Evolutionary conservation across 306 rosid genomes (phyloP).

Genomic region (Cucurbita pepo): DNA sequence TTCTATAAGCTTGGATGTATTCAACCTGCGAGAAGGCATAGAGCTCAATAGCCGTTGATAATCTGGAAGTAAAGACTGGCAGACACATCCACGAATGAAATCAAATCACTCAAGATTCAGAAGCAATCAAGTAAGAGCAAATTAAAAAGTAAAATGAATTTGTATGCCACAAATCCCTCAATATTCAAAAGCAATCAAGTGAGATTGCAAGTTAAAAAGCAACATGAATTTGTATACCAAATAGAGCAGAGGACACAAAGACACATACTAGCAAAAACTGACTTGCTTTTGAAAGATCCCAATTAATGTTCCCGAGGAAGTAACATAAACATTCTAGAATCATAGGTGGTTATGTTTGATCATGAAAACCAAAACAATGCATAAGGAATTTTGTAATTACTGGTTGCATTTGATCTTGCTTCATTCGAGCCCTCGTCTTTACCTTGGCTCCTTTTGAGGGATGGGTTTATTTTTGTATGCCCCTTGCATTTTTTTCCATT

Average conservation of each 20-base stretch:
- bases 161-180: conserved; percentile 13
- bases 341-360: no score
- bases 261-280: neutral
- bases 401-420: no score
- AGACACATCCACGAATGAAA: conserved; percentile 35
- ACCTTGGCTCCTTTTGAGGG: no score
- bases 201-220: neutral
- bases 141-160: neutral
- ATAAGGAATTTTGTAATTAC: no score
- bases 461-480: no score
- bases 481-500: no score
- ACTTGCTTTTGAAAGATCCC: neutral
- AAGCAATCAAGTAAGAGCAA: conserved; percentile 9
- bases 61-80: conserved; percentile 96
- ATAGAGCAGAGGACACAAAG: neutral
- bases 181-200: conserved; percentile 13
- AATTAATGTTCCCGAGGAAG: neutral
- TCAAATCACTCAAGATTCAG: conserved; percentile 20
- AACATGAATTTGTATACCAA: neutral
- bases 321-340: neutral
- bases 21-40: conserved; percentile 86
- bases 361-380: no score
- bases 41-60: conserved; percentile 96
- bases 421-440: no score
- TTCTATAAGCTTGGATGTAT: conserved; percentile 87